These are phyloP conservation scores for Trifolium dubium DNA, from an alignment of 306 rosid genomes.

Conservation along the genomic window DNA sequence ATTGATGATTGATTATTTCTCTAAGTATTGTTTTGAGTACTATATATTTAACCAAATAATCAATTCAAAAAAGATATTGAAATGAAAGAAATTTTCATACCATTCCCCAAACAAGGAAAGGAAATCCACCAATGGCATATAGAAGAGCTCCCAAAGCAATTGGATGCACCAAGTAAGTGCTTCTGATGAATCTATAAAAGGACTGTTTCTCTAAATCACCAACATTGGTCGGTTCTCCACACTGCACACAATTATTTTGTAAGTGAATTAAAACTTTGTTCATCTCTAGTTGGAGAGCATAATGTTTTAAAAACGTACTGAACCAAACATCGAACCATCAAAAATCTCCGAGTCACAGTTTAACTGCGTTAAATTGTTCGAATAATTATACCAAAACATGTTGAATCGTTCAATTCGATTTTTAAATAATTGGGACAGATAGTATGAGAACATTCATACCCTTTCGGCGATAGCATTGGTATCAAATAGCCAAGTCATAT, in stretches of 20 bases:
- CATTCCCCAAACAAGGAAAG: conserved; percentile 96
- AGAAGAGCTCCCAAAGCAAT: conserved; percentile 77
- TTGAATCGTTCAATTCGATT: no score
- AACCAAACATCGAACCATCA: no score
- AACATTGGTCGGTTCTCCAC: conserved; percentile 74
- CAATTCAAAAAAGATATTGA: conserved; percentile 8
- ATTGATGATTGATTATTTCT: not conserved
- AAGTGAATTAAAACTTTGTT: not conserved
- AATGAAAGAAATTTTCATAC: conserved; percentile 46
- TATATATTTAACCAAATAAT: conserved; percentile 3
- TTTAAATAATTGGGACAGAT: not conserved
- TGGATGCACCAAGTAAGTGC: conserved; percentile 72
- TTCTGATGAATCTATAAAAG: conserved; percentile 69
- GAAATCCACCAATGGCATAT: conserved; percentile 76
- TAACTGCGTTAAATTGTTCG: no score
- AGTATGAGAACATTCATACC: conserved; percentile 50
- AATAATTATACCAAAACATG: no score
- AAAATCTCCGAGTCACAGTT: no score
- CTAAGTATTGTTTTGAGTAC: not conserved
- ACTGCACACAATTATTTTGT: conserved; percentile 52
- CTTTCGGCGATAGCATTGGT: conserved; percentile 57
- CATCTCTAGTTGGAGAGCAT: no score
- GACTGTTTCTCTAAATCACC: conserved; percentile 80
- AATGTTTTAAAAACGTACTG: no score
- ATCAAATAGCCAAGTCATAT: conserved; percentile 89